Base-by-base conservation (phyloP, 805 yeast species). In the Wickerhamomyces hampshirensis region DNA sequence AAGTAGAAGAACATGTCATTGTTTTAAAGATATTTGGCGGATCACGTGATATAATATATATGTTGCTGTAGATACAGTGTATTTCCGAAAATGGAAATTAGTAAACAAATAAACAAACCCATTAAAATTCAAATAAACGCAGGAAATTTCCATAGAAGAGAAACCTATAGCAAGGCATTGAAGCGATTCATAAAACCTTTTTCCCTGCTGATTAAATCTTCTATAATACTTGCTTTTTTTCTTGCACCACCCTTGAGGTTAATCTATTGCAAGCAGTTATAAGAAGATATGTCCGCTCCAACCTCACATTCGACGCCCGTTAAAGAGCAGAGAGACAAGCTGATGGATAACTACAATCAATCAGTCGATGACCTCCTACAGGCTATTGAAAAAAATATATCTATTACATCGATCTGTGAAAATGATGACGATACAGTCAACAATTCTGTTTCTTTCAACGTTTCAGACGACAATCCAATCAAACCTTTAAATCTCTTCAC, bases 351-450 rank as follows among this genome's bases (percentile, higher is more conserved):
- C 5, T 35, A 31, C 16, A 40, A 39, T 40, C 60, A 58, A 31
- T 64, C 69, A 1, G 69, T 65, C 9, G 69, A 65, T 34, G 66
- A 64, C 31, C 50, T 66, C 10, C 39, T 66, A 14, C 56, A 57
- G 11, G 53, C 51, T 5, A 52, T 53, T 15, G 51, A 52, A 29
- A 47, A 44, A 31, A 53, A 53, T 36, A 47, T 53, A 6, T 51
- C 56, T 16, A 28, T 46, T 9, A 26, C 50, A 10, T 44, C 51
- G 36, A 39, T 13, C 24, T 18, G n/a, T 31, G 23, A 9, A n/a
- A 39, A 32, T 10, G 37, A 34, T 2, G 40, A 39, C 26, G 32
- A 37, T 9, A 11, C 30, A 3, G 30, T 32, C 32, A 28, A 34
- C 30, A 5, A 32, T 23, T 35, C 47, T 9, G 31, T 35, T 15